Percentiles rank a stretch among this genome's conserved stretches.
These are phyloP conservation scores for Cubamyces sp. DNA, from an alignment of 768 basidiomycete species.

Conservation along the genomic window DNA sequence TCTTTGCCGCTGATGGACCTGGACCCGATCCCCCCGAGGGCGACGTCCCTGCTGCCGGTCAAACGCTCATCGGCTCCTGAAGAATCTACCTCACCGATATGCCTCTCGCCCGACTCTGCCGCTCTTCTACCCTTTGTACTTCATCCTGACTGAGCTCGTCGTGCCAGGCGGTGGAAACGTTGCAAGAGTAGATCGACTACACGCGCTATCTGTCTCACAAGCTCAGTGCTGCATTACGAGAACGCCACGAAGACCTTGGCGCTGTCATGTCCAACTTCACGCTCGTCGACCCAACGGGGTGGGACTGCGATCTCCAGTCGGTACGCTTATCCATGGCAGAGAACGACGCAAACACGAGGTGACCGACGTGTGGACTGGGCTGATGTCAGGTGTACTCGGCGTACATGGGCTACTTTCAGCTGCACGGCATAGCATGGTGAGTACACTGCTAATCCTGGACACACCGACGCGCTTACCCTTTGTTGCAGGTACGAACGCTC, in stretches of 20 bases:
- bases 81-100: neutral
- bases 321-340: slow-evolving; percentile 46
- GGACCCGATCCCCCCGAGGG: neutral
- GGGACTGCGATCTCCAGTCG: slow-evolving; percentile 81
- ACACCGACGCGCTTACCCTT: neutral
- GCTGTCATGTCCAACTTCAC: slow-evolving; percentile 66
- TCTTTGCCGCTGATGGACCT: slow-evolving; percentile 7
- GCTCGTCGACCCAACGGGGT: slow-evolving; percentile 73
- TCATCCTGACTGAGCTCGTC: neutral
- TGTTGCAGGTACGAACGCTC: slow-evolving; percentile 70
- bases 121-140: neutral
- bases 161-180: neutral
- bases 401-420: slow-evolving; percentile 80
- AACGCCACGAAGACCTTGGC: slow-evolving; percentile 20
- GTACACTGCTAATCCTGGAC: slow-evolving; percentile 11
- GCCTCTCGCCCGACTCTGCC: neutral
- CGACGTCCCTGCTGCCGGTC: slow-evolving; percentile 12
- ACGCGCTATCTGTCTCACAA: neutral
- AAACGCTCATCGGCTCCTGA: slow-evolving; percentile 8
- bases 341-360: neutral
- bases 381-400: slow-evolving; percentile 61
- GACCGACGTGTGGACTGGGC: neutral
- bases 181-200: too few species aligned
- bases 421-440: slow-evolving; percentile 70
- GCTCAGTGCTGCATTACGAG: neutral